These are phyloP conservation scores for Detonula confervacea DNA, from an alignment of 352 stramenopile species.

Conservation along the genomic window DNA sequence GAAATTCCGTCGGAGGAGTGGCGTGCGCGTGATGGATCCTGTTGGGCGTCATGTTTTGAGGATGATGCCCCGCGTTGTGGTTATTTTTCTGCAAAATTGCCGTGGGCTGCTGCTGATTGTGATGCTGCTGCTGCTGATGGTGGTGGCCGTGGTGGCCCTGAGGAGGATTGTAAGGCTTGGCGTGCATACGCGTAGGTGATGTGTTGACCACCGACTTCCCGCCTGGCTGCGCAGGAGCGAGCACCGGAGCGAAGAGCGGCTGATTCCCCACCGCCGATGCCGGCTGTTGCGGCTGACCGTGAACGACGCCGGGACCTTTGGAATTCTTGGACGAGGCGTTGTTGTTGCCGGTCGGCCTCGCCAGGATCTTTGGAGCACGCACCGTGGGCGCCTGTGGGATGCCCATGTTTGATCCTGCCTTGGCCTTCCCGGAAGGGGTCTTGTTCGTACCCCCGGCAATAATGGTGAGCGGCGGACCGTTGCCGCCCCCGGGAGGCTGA, in stretches of 20 bases:
- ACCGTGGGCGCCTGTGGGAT: constrained; percentile 53
- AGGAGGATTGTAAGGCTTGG: constrained; percentile 9
- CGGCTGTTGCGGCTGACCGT: neutral
- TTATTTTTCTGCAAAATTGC: constrained; percentile 38
- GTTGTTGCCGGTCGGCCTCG: constrained; percentile 44
- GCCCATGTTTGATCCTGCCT: constrained; percentile 43
- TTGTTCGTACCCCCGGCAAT: constrained; percentile 37
- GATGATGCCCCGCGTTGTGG: neutral
- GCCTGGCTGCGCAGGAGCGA: neutral
- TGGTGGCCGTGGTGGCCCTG: constrained; percentile 10
- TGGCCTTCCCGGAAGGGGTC: constrained; percentile 22
- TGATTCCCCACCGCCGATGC: constrained; percentile 25
- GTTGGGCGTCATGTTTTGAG: neutral
- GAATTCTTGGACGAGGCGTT: constrained; percentile 19
- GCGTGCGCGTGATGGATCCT: neutral
- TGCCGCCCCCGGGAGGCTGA: constrained; percentile 3
- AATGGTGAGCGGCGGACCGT: constrained; percentile 51
- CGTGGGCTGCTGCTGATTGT: constrained; percentile 19
- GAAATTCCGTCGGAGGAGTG: too few relatives aligned
- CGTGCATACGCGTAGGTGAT: too few relatives aligned
- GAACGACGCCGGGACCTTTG: neutral
- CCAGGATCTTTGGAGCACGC: constrained; percentile 53
- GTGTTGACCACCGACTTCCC: too few relatives aligned
- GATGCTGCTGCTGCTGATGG: neutral
- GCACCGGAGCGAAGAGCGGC: constrained; percentile 44